Conservation (phyloP, 805 yeast species). For the Yarrowia deformans region DNA sequence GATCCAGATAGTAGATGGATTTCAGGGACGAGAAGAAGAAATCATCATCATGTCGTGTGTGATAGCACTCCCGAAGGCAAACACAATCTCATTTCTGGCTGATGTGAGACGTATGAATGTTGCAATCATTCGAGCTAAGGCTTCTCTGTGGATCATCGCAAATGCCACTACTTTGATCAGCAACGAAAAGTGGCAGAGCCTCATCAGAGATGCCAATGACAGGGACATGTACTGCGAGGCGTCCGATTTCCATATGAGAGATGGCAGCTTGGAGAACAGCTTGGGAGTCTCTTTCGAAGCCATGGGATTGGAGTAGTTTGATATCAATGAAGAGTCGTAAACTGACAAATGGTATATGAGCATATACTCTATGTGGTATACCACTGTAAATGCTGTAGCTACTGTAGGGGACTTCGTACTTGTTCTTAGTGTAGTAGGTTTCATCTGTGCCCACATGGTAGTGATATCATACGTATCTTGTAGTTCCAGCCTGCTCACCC, state of each 20-base stretch:
- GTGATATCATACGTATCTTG: too few relatives aligned
- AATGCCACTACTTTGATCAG: not conserved
- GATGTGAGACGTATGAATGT: conserved; percentile 11
- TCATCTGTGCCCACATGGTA: too few relatives aligned
- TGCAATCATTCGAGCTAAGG: conserved; percentile 7
- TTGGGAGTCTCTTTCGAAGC: not conserved
- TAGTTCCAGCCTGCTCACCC: too few relatives aligned
- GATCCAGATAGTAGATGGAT: not conserved
- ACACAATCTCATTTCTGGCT: not conserved
- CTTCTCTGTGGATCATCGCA: conserved; percentile 20
- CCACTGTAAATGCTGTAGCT: not conserved
- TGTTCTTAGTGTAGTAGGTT: too few relatives aligned
- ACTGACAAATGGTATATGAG: not conserved
- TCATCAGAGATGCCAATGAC: not conserved
- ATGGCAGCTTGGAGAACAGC: not conserved
- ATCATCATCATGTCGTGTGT: conserved; percentile 20
- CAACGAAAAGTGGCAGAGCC: conserved; percentile 1
- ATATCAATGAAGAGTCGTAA: not conserved
- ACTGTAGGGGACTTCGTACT: too few relatives aligned
- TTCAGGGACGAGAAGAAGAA: conserved; percentile 15
- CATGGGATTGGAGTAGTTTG: not conserved
- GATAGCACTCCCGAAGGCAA: not conserved
- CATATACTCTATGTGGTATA: not conserved
- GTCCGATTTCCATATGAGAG: not conserved
- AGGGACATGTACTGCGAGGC: conserved; percentile 4